Evolutionary conservation across 805 yeast species (phyloP).

Genomic region (Saturnispora ahearnii): DNA sequence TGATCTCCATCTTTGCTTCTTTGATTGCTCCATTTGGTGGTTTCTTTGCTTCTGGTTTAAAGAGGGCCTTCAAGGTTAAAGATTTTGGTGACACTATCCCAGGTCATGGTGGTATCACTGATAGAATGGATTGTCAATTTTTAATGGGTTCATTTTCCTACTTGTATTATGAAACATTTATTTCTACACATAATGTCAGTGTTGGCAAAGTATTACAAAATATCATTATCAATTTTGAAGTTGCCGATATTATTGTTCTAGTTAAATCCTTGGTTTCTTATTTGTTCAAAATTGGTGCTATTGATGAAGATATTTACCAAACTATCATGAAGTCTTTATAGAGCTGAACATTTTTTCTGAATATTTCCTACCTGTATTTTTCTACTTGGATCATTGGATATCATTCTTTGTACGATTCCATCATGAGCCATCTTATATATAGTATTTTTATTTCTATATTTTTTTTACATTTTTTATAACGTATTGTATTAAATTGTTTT

Average conservation of each 20-base stretch:
- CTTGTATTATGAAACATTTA: slow-evolving; percentile 86
- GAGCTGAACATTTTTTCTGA: background rate
- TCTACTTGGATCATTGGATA: background rate
- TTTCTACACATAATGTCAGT: slow-evolving; percentile 61
- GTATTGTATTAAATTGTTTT: background rate
- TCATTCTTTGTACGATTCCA: background rate
- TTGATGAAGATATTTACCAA: slow-evolving; percentile 28
- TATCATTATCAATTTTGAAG: slow-evolving; percentile 60
- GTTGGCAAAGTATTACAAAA: slow-evolving; percentile 70
- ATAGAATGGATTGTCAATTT: slow-evolving; percentile 95
- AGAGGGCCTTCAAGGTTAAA: slow-evolving; percentile 91
- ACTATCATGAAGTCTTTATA: slow-evolving; percentile 20
- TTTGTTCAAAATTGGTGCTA: slow-evolving; percentile 35
- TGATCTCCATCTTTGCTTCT: slow-evolving; percentile 89
- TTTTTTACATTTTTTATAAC: background rate
- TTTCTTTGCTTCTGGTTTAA: slow-evolving; percentile 94
- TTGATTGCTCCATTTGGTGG: slow-evolving; percentile 98
- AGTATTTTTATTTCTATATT: background rate
- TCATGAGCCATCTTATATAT: background rate
- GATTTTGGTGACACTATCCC: slow-evolving; percentile 98
- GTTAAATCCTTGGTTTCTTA: slow-evolving; percentile 51
- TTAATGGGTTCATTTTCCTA: slow-evolving; percentile 94
- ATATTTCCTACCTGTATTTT: background rate
- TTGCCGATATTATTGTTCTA: slow-evolving; percentile 56
- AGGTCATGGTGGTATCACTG: slow-evolving; percentile 98